Conservation (phyloP, 1,284 basidiomycete genomes). For the Cryptococcus sp. region DNA sequence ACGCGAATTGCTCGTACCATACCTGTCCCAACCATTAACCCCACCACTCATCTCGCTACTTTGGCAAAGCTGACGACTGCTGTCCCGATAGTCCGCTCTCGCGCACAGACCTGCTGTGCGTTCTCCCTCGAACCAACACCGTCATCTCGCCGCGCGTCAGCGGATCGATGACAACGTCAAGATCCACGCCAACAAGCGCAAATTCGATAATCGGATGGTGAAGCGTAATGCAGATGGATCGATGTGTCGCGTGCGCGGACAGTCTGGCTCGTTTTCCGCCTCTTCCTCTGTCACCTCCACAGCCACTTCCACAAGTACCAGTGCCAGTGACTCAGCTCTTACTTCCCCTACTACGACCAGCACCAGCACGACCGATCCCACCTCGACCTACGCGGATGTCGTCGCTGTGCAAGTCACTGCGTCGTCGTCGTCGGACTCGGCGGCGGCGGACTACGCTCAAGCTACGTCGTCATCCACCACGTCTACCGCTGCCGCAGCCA, state of each 20-base stretch:
- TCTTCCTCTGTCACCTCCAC: conserved; percentile 20
- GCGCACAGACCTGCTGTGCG: conserved; percentile 3
- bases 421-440: conserved; percentile 7
- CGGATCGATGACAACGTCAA: conserved; percentile 14
- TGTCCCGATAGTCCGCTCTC: conserved; percentile 3
- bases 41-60: not conserved
- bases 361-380: conserved; percentile 16
- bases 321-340: conserved; percentile 15
- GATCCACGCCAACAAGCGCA: not conserved
- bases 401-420: conserved; percentile 4
- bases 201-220: conserved; percentile 11
- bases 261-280: conserved; percentile 26
- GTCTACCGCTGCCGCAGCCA: conserved; percentile 20
- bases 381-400: conserved; percentile 27
- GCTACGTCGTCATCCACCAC: conserved; percentile 22
- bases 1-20: not conserved
- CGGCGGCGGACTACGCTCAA: conserved; percentile 19
- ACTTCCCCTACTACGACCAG: conserved; percentile 14
- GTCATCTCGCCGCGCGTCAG: conserved; percentile 31
- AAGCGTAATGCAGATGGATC: conserved; percentile 46
- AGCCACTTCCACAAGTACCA: conserved; percentile 12
- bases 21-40: not conserved
- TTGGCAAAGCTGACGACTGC: not conserved
- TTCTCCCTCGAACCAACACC: conserved; percentile 24
- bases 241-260: conserved; percentile 44